Conservation (phyloP, 1,284 basidiomycete species). For the Leccinum pachyderme region DNA sequence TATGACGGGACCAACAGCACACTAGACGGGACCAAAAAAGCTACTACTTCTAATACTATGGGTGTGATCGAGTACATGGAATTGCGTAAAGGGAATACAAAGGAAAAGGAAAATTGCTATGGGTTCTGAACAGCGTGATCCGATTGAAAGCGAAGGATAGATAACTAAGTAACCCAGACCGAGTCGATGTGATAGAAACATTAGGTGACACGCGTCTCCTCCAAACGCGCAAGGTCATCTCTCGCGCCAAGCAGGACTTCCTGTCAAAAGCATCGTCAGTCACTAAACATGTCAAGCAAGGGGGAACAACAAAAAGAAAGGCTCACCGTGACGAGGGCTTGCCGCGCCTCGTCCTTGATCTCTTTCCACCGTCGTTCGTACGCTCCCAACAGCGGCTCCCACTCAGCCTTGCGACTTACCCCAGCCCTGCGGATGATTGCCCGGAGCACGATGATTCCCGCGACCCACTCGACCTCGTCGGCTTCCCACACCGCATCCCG, state of each 20-base stretch:
- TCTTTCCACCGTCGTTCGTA: slow-evolving; percentile 64
- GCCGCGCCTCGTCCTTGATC: slow-evolving; percentile 59
- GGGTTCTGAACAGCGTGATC: background rate
- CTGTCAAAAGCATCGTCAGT: slow-evolving; percentile 24
- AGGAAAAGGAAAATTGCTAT: background rate
- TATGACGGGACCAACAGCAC: background rate
- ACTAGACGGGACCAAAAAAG: background rate
- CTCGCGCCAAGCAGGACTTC: slow-evolving; percentile 46
- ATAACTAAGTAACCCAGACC: background rate
- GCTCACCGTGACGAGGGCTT: slow-evolving; percentile 52
- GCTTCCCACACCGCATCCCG: slow-evolving; percentile 58
- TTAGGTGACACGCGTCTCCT: slow-evolving; percentile 29
- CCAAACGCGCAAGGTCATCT: slow-evolving; percentile 44
- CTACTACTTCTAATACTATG: background rate
- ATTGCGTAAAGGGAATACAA: background rate
- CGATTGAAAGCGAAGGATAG: background rate
- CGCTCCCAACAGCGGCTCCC: slow-evolving; percentile 47
- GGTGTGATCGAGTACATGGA: background rate
- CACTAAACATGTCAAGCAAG: background rate
- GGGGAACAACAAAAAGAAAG: background rate
- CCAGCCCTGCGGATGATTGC: slow-evolving; percentile 51
- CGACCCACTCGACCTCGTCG: slow-evolving; percentile 64
- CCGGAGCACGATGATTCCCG: slow-evolving; percentile 52
- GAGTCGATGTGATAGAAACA: background rate
- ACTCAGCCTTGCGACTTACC: slow-evolving; percentile 44